Conservation (phyloP, 2,329 filamentous ascomycete species). For the Chaetomiaceae sp. region DNA sequence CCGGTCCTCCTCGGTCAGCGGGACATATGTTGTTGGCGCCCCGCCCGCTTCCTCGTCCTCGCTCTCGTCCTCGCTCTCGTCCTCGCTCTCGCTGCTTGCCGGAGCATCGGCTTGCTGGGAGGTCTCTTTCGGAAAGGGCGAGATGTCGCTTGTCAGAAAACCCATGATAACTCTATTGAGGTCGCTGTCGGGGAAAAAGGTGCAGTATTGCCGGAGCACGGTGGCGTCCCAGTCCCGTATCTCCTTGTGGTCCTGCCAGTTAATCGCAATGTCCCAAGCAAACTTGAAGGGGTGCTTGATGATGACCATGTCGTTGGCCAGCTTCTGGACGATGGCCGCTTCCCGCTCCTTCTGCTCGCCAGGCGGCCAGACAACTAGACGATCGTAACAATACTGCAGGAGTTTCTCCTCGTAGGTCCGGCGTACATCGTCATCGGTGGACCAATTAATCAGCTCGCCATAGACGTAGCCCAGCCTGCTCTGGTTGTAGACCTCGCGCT, state of each 20-base stretch:
- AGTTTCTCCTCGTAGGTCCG: conserved; percentile 88
- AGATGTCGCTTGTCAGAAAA: conserved; percentile 77
- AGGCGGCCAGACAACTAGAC: conserved; percentile 61
- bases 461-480: conserved; percentile 81
- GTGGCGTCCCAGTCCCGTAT: conserved; percentile 72
- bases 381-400: conserved; percentile 73
- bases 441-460: conserved; percentile 83
- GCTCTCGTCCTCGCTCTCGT: conserved; percentile 54
- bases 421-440: conserved; percentile 75
- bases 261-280: conserved; percentile 85
- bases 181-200: conserved; percentile 78
- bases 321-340: conserved; percentile 65
- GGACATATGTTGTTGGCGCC: conserved; percentile 48
- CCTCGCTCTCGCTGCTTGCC: conserved; percentile 38
- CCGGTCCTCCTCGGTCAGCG: conserved; percentile 70
- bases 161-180: conserved; percentile 76
- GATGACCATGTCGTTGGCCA: conserved; percentile 90
- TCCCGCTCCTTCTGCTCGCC: conserved; percentile 64
- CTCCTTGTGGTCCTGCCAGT: conserved; percentile 78
- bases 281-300: conserved; percentile 86
- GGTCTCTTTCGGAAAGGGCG: conserved; percentile 60
- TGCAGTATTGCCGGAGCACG: conserved; percentile 74
- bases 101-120: conserved; percentile 18
- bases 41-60: conserved; percentile 55
- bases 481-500: conserved; percentile 70